Percentiles rank a stretch among this genome's conserved stretches.
phyloP scores from a whole-genome alignment of 768 basidiomycete genomes.

The Lentinula guzmanii region DNA sequence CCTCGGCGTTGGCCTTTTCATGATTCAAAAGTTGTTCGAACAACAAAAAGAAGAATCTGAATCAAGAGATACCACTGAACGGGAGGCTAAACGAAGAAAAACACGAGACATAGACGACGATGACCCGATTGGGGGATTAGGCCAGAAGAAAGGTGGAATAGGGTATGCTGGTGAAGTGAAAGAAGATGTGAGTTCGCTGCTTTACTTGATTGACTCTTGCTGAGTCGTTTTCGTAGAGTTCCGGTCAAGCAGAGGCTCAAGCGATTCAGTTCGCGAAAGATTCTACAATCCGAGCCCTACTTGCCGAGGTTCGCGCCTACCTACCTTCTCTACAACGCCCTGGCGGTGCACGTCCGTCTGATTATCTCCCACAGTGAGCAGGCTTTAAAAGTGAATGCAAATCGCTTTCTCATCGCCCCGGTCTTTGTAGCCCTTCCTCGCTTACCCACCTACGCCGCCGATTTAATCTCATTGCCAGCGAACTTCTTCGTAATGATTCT shows the following conservation, averaged over 20 bases:
- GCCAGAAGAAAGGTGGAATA: constrained; percentile 74
- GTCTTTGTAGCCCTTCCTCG: constrained; percentile 53
- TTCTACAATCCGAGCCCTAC: constrained; percentile 59
- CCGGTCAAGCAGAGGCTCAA: constrained; percentile 76
- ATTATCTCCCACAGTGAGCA: constrained; percentile 70
- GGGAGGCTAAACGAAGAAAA: constrained; percentile 10
- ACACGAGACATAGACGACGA: constrained; percentile 42
- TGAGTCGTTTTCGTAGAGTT: constrained; percentile 39
- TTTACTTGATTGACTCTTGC: neutral
- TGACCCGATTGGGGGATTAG: constrained; percentile 34
- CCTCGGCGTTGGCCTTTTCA: constrained; percentile 83
- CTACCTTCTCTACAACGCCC: constrained; percentile 75
- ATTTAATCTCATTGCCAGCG: constrained; percentile 84
- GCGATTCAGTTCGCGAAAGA: constrained; percentile 72
- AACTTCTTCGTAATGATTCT: constrained; percentile 86
- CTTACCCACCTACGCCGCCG: constrained; percentile 87
- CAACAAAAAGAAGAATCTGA: constrained; percentile 32
- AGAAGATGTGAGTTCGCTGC: constrained; percentile 68
- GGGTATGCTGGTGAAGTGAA: constrained; percentile 82
- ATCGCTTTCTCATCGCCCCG: neutral
- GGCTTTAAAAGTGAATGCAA: neutral
- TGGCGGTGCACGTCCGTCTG: constrained; percentile 76
- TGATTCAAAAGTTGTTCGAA: constrained; percentile 75
- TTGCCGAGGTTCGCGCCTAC: constrained; percentile 71
- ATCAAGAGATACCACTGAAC: constrained; percentile 18